Conservation (phyloP, 1,284 basidiomycete genomes). For the Marasmius sp. region DNA sequence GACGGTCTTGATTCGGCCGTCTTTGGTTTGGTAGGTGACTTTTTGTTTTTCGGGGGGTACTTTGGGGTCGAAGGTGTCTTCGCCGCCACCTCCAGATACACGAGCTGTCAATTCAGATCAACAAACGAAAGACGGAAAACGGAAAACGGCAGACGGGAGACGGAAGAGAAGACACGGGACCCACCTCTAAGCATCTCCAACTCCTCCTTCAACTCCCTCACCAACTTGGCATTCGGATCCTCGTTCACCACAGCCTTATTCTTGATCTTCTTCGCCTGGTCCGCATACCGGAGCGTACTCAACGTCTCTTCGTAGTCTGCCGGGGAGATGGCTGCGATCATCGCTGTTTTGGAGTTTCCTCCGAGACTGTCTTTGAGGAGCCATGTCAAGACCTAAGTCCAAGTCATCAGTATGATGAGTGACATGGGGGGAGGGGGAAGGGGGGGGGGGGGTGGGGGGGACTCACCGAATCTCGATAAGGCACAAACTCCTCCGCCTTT, state of each 20-base stretch:
- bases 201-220: conserved; percentile 98
- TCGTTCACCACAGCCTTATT: conserved; percentile 99
- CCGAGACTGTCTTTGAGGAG: conserved; percentile 96
- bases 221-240: conserved; percentile 98
- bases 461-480: conserved; percentile 90
- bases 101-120: conserved; percentile 50
- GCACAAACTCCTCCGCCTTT: conserved; percentile 87
- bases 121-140: too few relatives aligned
- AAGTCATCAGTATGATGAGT: too few relatives aligned
- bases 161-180: too few relatives aligned
- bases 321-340: conserved; percentile 98
- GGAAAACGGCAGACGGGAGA: too few relatives aligned
- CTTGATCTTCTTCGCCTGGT: conserved; percentile 99
- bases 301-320: conserved; percentile 98
- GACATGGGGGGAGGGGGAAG: conserved; percentile 6
- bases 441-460: conserved; percentile 4
- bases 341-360: conserved; percentile 92
- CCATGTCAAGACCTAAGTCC: conserved; percentile 92
- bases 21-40: conserved; percentile 91
- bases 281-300: conserved; percentile 93
- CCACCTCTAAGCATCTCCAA: conserved; percentile 85
- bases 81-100: conserved; percentile 61
- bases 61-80: conserved; percentile 83
- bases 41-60: conserved; percentile 95
- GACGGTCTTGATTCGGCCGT: conserved; percentile 92